Conservation (phyloP, 306 rosid genomes). For the Astragalus membranaceus region DNA sequence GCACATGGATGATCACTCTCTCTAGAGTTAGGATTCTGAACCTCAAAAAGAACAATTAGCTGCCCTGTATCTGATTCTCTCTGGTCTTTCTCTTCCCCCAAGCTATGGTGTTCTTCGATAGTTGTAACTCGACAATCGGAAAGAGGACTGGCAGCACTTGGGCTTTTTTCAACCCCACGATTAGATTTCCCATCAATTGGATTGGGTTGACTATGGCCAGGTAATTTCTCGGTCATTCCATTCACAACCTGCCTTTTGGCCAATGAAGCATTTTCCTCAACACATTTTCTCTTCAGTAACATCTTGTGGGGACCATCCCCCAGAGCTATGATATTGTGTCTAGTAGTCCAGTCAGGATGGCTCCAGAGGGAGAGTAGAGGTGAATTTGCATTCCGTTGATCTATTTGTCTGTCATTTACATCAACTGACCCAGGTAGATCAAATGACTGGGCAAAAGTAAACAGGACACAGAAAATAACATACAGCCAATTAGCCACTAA, state of each 20-base stretch:
- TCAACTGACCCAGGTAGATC: too few species aligned
- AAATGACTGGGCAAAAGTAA: too few species aligned
- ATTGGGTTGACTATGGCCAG: slow-evolving; percentile 13
- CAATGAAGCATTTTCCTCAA: slow-evolving; percentile 16
- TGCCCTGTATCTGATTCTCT: slow-evolving; percentile 26
- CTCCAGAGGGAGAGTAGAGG: too few species aligned
- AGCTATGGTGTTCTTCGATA: not conserved
- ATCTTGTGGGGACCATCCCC: slow-evolving; percentile 16
- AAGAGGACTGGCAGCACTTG: not conserved
- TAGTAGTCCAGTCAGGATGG: not conserved
- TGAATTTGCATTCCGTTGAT: too few species aligned
- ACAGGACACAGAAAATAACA: too few species aligned
- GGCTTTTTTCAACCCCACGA: not conserved
- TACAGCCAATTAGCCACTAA: too few species aligned
- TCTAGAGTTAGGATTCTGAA: not conserved
- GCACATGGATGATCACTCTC: not conserved
- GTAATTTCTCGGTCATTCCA: not conserved
- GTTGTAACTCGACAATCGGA: slow-evolving; percentile 21
- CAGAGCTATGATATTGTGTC: not conserved
- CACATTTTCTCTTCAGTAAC: slow-evolving; percentile 22
- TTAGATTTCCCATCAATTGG: slow-evolving; percentile 1
- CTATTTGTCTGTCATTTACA: too few species aligned
- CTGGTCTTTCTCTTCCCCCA: slow-evolving; percentile 15
- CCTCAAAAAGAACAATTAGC: not conserved
- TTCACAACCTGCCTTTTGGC: slow-evolving; percentile 19